Evolutionary conservation across 2,329 filamentous ascomycete genomes (phyloP), one percentile per base, ranked within the genome.

Genomic region (Fusarium tjaetaba): DNA sequence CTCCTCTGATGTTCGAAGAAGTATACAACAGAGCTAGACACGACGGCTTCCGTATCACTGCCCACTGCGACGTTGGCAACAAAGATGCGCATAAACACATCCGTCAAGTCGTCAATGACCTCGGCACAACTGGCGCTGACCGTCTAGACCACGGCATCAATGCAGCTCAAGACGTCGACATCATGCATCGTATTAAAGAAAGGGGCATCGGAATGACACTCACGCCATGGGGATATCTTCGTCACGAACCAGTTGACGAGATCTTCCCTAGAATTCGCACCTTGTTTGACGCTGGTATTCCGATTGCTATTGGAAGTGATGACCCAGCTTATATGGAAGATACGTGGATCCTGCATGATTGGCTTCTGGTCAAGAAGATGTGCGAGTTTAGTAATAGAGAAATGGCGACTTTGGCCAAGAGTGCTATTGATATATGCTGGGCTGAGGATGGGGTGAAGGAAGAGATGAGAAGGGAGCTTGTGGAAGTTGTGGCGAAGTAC

Each of bases 271-370:
- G 71, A 16, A 69, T 78, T 4, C 63, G 88, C 11, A 84, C 82
- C 48, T 89, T 93, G 69, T 80, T 93, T 20, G 86, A 92, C 39
- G 82, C 82, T 8, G 90, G 90, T 0, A 88, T 94, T 45, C 86
- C 83, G 62, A 93, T 94, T 78, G 90, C 88, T 41, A 89, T 94
- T 79, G 93, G 93, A 78, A 92, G 89, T 72, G 92, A 94, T 78
- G 91, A 93, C 78, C 91, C 91, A 60, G 91, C 90, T 10, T 93
- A 93, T 77, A 94, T 95, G 82, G 91, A 92, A 5, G 91, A 94
- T 80, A 57, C 57, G 1, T 78, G 74, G 75, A 73, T 77, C 59
- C 85, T 87, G 80, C 84, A 73, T 7, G 41, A 71, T 24, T 28
- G 61, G n/a, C 52, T 71, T 1, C 80, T 88, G 26, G 80, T 71